Evolutionary conservation across 306 rosid species (phyloP).

Genomic region (Begonia masoniana): DNA sequence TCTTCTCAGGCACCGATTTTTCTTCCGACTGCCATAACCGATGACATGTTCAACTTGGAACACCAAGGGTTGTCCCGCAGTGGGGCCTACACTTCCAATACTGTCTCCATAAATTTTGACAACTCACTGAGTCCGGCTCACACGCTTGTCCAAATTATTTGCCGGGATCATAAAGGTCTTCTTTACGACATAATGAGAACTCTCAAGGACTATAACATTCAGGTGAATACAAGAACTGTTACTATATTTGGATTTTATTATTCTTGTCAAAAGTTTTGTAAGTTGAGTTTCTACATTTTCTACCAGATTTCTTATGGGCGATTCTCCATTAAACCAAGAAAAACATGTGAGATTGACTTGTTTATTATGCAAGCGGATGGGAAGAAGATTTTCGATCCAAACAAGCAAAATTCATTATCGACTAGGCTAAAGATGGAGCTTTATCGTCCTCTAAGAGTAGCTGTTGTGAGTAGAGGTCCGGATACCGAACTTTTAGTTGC

Average conservation of each 20-base stretch:
- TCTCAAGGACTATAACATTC: constrained; percentile 72
- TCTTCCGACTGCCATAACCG: constrained; percentile 59
- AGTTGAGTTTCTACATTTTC: constrained; percentile 13
- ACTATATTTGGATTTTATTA: background rate
- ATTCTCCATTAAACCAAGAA: constrained; percentile 39
- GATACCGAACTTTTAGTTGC: constrained; percentile 82
- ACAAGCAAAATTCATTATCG: constrained; percentile 59
- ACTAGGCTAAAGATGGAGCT: constrained; percentile 62
- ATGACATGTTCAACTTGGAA: constrained; percentile 34
- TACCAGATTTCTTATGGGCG: constrained; percentile 91
- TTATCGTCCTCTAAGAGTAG: constrained; percentile 74
- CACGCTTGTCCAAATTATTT: constrained; percentile 77
- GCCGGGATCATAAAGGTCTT: constrained; percentile 95
- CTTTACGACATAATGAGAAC: constrained; percentile 97
- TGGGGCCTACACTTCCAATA: constrained; percentile 36
- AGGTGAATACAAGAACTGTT: constrained; percentile 24
- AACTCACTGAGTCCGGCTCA: constrained; percentile 86
- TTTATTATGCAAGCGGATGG: constrained; percentile 89
- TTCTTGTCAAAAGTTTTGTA: constrained; percentile 9
- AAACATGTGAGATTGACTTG: constrained; percentile 75
- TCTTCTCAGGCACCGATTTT: constrained; percentile 43
- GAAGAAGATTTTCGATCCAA: constrained; percentile 68
- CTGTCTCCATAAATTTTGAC: constrained; percentile 51
- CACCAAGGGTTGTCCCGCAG: constrained; percentile 23
- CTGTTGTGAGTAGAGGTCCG: constrained; percentile 71